Base-by-base conservation (phyloP, 768 basidiomycete species). In the Leucogyrophana mollusca region DNA sequence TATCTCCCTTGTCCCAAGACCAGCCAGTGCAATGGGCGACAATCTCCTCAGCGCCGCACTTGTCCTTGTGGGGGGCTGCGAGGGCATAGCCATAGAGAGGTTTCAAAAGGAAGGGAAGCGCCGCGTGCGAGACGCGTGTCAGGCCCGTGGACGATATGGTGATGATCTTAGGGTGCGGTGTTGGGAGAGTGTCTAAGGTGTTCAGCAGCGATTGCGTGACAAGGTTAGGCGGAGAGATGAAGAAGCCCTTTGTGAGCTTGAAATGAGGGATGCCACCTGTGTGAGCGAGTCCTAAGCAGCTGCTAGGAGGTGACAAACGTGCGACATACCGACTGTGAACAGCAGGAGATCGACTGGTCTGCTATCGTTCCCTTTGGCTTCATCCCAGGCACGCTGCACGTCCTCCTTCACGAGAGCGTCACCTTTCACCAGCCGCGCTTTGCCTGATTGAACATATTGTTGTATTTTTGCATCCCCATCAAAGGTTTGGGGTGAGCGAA, bases 281-380 rank as follows among this genome's bases (percentile, higher is more conserved):
- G 11, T 2, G 27, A 23, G n/a, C n/a, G n/a, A n/a, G n/a, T n/a
- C n/a, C n/a, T n/a, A n/a, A n/a, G n/a, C n/a, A n/a, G n/a, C n/a
- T n/a, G n/a, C n/a, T n/a, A n/a, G n/a, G n/a, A n/a, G n/a, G n/a
- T n/a, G n/a, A n/a, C n/a, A n/a, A n/a, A n/a, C n/a, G n/a, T n/a
- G n/a, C n/a, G n/a, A 67, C 76, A 39, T 52, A 77, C 84, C 86
- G 47, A 87, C 71, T 4, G 83, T 77, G 65, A 80, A 86, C 9
- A 87, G 51, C 16, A 86, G 64, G 21, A 76, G 52, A 49, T 85
- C 82, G 42, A 85, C 71, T 2, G 65, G 59, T 14, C 56, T 62
- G 18, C 56, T 33, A 14, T 46, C 21, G 9, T 57, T 60, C 2
- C 59, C 64, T 43, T 55, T 48, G 1, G 73, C 73, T 44, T 68